Evolutionary conservation across 2,329 filamentous ascomycete genomes (phyloP), one percentile per base, ranked within the genome.

Genomic region (Aspergillus uvarum): DNA sequence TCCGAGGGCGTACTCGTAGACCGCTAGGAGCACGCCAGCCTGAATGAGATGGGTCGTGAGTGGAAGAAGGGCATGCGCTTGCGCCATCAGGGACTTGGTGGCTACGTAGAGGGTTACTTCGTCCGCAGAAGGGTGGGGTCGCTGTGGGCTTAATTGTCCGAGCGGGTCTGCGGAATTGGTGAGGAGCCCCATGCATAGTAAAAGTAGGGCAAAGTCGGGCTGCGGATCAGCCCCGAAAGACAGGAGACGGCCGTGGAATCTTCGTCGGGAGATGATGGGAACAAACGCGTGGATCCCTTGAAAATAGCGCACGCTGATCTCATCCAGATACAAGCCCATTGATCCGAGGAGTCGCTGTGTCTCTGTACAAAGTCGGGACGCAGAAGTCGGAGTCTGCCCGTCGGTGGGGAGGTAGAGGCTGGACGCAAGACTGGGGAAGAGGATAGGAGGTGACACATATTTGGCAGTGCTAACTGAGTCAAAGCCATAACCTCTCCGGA

Each of bases 221-320:
- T 59, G 44, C 5, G 68, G 67, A 1, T 54, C 47, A 6, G 59
- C 47, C 2, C 63, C 63, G 16, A 63, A 54, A 6, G 63, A 51
- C 16, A 68, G 54, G 5, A 74, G 59, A 3, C 53, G 62, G 11
- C 64, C 56, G 21, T 72, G 64, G 55, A 75, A 72, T 19, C 63
- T 67, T n/a, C 56, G 51, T 5, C 66, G 66, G 2, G 71, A 73
- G 50, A 75, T 63, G 29, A 75, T 63, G 26, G 70, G 72, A 0
- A 73, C 49, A 29, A 65, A 68, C 3, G 53, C 48, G 54, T 74
- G 68, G 8, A 74, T 49, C 6, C 70, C 63, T 26, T 67, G 62
- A 47, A 74, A 76, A 51, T 74, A 75, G 16, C 61, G 62, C 7
- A 62, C 61, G 52, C 32, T 68, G 54, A 74, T 65, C 64, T 71